Evolutionary conservation across 1,284 basidiomycete species (phyloP), one percentile per base, ranked within the genome.

Genomic region (Leccinum insigne): DNA sequence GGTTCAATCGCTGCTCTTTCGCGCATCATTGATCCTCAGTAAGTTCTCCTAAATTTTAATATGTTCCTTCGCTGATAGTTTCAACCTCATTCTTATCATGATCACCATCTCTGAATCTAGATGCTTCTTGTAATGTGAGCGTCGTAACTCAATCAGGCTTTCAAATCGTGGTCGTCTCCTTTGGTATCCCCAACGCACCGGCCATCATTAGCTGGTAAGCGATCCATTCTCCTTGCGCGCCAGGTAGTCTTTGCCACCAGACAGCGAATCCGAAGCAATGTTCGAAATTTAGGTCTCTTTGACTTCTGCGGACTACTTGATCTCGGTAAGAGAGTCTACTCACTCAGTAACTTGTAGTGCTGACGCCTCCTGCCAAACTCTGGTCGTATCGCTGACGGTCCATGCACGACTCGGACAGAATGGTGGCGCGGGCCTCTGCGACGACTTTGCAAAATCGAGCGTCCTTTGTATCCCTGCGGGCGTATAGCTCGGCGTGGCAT

Each of bases 241-340:
- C 49, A 61, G 44, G 44, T 26, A 77, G 74, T 29, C 49, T 68
- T 9, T 71, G 44, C 18, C 57, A 73, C 60, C 69, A 71, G n/a
- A 52, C 44, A 35, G 44, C n/a, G 14, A 57, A 54, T 40, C 66
- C 35, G 10, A 58, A 60, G 63, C 5, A 75, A 77, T 35, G 60
- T 47, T 32, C 65, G 67, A 40, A 76, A 72, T 64, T 5, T 75
- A 42, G 23, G 49, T 29, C 23, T 76, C 21, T 78, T 77, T 44
- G 64, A 64, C 26, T 18, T 63, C 42, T 67, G 73, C 9, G 66
- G 65, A 54, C 32, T 76, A 60, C 57, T 72, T 9, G 64, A 67
- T 32, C 5, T 69, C 5, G 72, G 73, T 77, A 67, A 5, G 71
- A 3, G 42, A n/a, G 9, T 47, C 16, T 5, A 21, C 2, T 32